Evolutionary conservation across 1,284 basidiomycete genomes (phyloP), one percentile per base, ranked within the genome.

Genomic region (Earliella scabrosa): DNA sequence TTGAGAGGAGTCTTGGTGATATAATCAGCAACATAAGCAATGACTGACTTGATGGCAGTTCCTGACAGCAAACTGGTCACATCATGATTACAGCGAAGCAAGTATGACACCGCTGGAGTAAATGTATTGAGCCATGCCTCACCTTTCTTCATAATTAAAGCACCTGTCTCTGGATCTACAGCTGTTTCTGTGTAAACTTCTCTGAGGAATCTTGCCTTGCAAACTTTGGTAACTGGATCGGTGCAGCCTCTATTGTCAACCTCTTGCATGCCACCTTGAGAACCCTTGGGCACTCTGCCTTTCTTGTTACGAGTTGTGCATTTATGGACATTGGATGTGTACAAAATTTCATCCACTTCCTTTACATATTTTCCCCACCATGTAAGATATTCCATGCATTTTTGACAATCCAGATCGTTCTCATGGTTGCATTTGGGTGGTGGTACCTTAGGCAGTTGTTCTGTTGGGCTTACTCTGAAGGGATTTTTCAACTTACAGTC

Each of bases 1-100:
- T 75, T 75, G n/a, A 77, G 48, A 2, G 54, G 29, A 3, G 60
- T 40, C 50, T 78, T 78, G 0, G 73, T 76, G 20, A 78, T 68
- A 63, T 77, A 78, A 52, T 78, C 73, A 4, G 74, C 47, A n/a
- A n/a, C n/a, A n/a, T n/a, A n/a, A n/a, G n/a, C n/a, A n/a, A n/a
- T n/a, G n/a, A n/a, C n/a, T n/a, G n/a, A n/a, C n/a, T n/a, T n/a
- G n/a, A n/a, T n/a, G n/a, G n/a, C n/a, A n/a, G n/a, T n/a, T n/a
- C n/a, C n/a, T n/a, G n/a, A n/a, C n/a, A n/a, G n/a, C n/a, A n/a
- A n/a, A n/a, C n/a, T n/a, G n/a, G n/a, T n/a, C n/a, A n/a, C n/a
- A n/a, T n/a, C n/a, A n/a, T n/a, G n/a, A n/a, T n/a, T n/a, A n/a
- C n/a, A n/a, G n/a, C n/a, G n/a, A n/a, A n/a, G n/a, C n/a, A n/a